phyloP scores from a whole-genome alignment of 1,284 basidiomycete species.

The Leccinum pachyderme region DNA sequence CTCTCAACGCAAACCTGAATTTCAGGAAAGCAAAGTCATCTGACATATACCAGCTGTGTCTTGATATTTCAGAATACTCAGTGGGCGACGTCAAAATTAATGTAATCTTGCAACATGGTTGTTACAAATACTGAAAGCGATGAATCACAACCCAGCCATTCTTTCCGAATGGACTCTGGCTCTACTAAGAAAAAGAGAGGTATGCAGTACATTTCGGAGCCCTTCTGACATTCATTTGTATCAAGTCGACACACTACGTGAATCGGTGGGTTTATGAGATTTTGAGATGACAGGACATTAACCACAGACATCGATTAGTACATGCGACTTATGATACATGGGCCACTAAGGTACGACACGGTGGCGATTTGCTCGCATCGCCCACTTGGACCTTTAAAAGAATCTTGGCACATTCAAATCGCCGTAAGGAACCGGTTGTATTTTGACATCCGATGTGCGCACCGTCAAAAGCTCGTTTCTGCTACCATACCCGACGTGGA shows the following conservation, averaged over 20 bases:
- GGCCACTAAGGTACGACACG: not conserved
- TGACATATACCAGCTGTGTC: slow-evolving; percentile 39
- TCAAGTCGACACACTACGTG: not conserved
- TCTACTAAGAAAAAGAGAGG: not conserved
- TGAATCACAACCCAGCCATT: not conserved
- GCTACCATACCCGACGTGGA: too few relatives aligned
- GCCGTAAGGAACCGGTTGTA: not conserved
- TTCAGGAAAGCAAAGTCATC: not conserved
- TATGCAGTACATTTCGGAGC: not conserved
- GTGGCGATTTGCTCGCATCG: not conserved
- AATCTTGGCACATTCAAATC: not conserved
- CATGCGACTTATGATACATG: not conserved
- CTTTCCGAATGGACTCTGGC: slow-evolving; percentile 3
- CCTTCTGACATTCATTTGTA: not conserved
- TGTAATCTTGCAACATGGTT: slow-evolving; percentile 12
- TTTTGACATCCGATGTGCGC: not conserved
- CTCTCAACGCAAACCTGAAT: not conserved
- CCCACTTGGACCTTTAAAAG: too few relatives aligned
- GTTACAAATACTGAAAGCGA: too few relatives aligned
- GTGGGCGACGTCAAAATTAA: not conserved
- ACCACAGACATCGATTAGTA: too few relatives aligned
- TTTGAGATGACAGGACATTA: not conserved
- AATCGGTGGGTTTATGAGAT: not conserved
- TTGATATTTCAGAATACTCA: not conserved
- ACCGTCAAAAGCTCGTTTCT: too few relatives aligned